Base-by-base conservation (phyloP, 495 filamentous ascomycete genomes). In the Tuber magnatum region DNA sequence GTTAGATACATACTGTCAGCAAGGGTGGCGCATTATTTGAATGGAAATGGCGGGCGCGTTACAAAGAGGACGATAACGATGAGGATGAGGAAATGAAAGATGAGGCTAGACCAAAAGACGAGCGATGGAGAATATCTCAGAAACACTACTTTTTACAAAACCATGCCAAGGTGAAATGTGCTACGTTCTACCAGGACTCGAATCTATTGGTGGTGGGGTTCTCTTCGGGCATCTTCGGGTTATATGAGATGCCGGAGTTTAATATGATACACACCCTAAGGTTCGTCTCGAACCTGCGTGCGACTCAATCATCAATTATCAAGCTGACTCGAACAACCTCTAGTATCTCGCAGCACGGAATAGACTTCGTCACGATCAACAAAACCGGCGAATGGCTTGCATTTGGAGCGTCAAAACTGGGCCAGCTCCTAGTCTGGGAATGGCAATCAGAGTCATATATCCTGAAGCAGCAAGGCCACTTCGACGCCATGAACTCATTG, bases 361-460 rank as follows among this genome's bases (percentile, higher is more conserved):
- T 99, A 77, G 93, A 97, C 80, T 93, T 91, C 80, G 92, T 98
- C 68, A 92, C 93, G 3, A 90, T 97, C 77, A 97, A 97, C 84
- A 91, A 92, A 81, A 90, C 92, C 43, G 95, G 94, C 73, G 96
- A 97, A 85, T 99, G 95, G 95, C 87, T 99, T 43, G 95, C 95
- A 10, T 97, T 99, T 84, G 95, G 94, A n/a, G 94, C 95, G 7
- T 97, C 96, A 24, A 94, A 94, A 74, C 88, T 96, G 40, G 95
- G 95, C 20, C 95, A 99, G 78, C 85, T 99, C 22, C 87, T 99
- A 48, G 96, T 99, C 39, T 99, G 95, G 95, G 95, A 99, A 83
- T 98, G 96, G 96, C 96, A 98, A 81, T 98, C 96, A 2, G 95
- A 99, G 83, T 97, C 96, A n/a, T 98, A 98, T 84, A 94, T 99